Percentiles rank a stretch among this genome's conserved stretches.
These are phyloP conservation scores for Carpinus viminea DNA, from an alignment of 306 rosid species.

Conservation along the genomic window DNA sequence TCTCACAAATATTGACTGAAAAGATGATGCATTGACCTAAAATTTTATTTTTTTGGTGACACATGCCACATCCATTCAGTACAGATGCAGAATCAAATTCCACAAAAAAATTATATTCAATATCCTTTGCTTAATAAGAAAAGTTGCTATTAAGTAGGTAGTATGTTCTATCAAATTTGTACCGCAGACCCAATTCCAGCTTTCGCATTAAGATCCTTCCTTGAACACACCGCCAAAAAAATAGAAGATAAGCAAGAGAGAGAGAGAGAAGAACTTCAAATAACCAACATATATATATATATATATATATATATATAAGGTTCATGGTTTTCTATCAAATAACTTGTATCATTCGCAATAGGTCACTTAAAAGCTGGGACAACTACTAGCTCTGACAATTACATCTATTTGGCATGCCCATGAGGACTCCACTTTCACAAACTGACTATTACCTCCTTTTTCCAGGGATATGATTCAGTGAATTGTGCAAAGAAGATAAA, in stretches of 20 bases:
- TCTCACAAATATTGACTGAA: neutral
- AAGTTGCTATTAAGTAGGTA: neutral
- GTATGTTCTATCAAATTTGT: neutral
- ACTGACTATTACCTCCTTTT: neutral
- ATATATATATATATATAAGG: neutral
- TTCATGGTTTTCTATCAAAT: neutral
- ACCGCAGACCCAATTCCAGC: neutral
- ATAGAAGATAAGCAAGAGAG: neutral
- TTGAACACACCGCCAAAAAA: neutral
- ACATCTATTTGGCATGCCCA: neutral
- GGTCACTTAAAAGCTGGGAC: neutral
- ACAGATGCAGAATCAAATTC: neutral
- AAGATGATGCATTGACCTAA: neutral
- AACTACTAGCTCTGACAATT: neutral
- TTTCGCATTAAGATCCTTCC: no score
- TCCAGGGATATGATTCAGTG: neutral
- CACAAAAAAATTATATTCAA: neutral
- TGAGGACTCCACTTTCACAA: neutral
- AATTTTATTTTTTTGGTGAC: neutral
- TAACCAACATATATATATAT: neutral
- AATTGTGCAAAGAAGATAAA: neutral
- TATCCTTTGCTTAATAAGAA: neutral
- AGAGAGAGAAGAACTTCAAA: neutral
- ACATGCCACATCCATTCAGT: neutral
- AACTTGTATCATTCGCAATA: neutral